These are phyloP conservation scores for Tricholoma matsutake DNA, from an alignment of 768 basidiomycete genomes.

Conservation along the genomic window DNA sequence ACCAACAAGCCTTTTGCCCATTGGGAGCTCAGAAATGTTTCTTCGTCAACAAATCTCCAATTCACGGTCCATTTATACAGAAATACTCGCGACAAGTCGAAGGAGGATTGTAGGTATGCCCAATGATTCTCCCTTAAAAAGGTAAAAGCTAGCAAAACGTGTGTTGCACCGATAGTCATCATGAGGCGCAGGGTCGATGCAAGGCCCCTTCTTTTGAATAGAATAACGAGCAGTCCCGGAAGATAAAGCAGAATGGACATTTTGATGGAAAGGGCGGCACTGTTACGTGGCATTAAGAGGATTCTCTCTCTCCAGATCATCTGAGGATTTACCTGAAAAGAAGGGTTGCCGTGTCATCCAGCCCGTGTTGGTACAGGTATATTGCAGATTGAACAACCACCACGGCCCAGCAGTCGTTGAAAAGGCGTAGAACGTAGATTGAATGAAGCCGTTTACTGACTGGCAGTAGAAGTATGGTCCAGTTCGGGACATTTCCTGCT, in stretches of 20 bases:
- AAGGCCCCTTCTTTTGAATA: conserved; percentile 72
- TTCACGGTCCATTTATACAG: conserved; percentile 98
- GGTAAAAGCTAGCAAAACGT: conserved; percentile 63
- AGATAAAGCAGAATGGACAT: conserved; percentile 93
- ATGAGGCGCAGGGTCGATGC: conserved; percentile 49
- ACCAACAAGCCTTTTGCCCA: conserved; percentile 64
- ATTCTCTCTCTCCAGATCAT: background rate
- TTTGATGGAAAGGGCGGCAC: conserved; percentile 85
- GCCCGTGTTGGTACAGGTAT: conserved; percentile 55
- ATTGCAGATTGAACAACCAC: conserved; percentile 65
- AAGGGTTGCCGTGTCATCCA: conserved; percentile 60
- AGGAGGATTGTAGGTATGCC: conserved; percentile 74
- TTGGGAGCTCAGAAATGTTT: conserved; percentile 62
- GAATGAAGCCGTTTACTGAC: conserved; percentile 94
- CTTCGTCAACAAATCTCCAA: conserved; percentile 85
- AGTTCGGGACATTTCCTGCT: conserved; percentile 65
- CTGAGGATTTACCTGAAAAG: conserved; percentile 63
- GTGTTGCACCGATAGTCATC: conserved; percentile 42
- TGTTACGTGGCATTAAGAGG: conserved; percentile 26
- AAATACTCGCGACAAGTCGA: conserved; percentile 86
- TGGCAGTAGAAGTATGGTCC: conserved; percentile 66
- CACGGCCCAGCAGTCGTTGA: conserved; percentile 92
- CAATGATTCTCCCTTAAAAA: conserved; percentile 61
- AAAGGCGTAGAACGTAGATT: conserved; percentile 85
- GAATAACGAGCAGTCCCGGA: conserved; percentile 80